These are phyloP conservation scores for Phycomyces blakesleeanus DNA, from an alignment of 192 early-diverging fungal genomes.

Conservation along the genomic window DNA sequence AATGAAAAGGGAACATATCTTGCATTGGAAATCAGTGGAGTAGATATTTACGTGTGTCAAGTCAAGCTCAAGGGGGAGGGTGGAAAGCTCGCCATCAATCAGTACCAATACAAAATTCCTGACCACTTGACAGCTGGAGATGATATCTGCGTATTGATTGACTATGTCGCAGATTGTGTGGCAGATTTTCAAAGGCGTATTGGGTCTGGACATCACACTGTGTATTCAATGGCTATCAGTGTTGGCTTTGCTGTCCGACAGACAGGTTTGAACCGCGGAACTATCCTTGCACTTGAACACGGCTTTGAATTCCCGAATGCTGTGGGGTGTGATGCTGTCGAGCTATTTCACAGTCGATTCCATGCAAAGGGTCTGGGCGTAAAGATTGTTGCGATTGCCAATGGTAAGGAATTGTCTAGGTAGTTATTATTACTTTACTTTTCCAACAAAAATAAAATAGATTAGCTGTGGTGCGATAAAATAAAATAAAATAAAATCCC, in stretches of 20 bases:
- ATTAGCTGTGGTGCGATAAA: too few species aligned
- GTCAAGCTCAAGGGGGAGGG: constrained; percentile 74
- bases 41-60: constrained; percentile 88
- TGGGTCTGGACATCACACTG: constrained; percentile 18
- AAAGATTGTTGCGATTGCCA: constrained; percentile 74
- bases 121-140: constrained; percentile 55
- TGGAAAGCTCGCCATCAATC: constrained; percentile 67
- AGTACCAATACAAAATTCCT: constrained; percentile 75
- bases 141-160: constrained; percentile 54
- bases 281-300: constrained; percentile 71
- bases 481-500: too few species aligned
- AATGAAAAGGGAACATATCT: constrained; percentile 83
- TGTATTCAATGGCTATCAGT: constrained; percentile 63
- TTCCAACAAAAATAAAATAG: too few species aligned
- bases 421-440: too few species aligned
- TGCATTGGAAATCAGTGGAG: constrained; percentile 90
- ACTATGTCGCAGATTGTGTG: constrained; percentile 72
- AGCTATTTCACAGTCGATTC: constrained; percentile 71
- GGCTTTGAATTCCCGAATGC: constrained; percentile 76
- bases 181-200: constrained; percentile 41
- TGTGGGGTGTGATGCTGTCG: constrained; percentile 77
- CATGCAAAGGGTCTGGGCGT: constrained; percentile 66
- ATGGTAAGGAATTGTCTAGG: constrained; percentile 73
- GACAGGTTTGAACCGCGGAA: constrained; percentile 56
- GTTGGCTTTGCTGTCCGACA: constrained; percentile 43